Base-by-base conservation (phyloP, 2,329 filamentous ascomycete species). In the Epichloe hybrida region DNA sequence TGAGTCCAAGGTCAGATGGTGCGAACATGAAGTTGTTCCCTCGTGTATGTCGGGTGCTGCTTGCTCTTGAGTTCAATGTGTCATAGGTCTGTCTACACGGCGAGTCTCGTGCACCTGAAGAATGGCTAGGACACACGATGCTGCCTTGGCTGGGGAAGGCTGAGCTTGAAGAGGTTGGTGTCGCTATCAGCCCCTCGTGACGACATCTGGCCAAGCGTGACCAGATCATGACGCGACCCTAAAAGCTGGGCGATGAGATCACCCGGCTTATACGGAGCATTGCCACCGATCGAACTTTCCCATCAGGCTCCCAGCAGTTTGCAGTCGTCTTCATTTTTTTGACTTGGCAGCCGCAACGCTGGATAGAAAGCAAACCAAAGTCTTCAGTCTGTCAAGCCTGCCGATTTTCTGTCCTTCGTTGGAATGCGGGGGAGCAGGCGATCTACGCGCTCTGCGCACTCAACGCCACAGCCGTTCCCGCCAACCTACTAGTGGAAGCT, bases 161-260 rank as follows among this genome's bases (percentile, higher is more conserved):
- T 17, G 17, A 17, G 17, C 17, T 17, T 17, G 17, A 17, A 17
- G 17, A 17, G 17, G 17, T 17, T 17, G 17, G 17, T 17, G 31
- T 44, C 13, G 31, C 13, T 13, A 17, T 31, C 34, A 47, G n/a
- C 21, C 50, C 50, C 50, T 39, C 36, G 50, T 52, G 52, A 54
- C 44, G 52, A 54, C 44, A 15, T 39, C 35, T 12, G 27, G 13
- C 21, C 34, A 31, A 54, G 50, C 47, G 47, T 54, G 52, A 53
- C 52, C 51, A 15, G 4, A 50, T 52, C 50, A 49, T 48, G 45
- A 47, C 23, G 17, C n/a, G 42, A 39, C 23, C 40, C 34, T 17
- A n/a, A 52, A 38, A 13, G 36, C 36, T 40, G 50, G 49, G 21
- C 34, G 21, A 46, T n/a, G 23, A 6, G 39, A 49, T 51, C 49